Conservation (phyloP, 805 yeast genomes). For the Candida peoriensis region DNA sequence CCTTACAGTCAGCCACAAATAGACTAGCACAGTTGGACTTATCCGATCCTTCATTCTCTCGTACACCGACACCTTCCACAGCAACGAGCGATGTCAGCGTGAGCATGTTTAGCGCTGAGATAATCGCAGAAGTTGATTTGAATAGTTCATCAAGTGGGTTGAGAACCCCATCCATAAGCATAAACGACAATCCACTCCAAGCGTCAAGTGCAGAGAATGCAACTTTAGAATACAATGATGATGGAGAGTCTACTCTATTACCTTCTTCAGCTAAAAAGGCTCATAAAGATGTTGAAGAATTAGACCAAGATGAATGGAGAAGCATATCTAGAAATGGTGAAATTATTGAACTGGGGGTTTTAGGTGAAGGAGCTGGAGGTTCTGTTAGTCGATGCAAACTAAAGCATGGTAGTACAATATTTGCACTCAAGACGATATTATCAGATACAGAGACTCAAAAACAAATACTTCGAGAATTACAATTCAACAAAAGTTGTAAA, state of each 20-base stretch:
- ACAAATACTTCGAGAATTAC: constrained; percentile 86
- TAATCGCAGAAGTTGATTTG: constrained; percentile 24
- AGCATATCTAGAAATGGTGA: constrained; percentile 49
- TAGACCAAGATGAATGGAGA: constrained; percentile 77
- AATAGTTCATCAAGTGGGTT: not conserved
- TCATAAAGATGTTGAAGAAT: constrained; percentile 41
- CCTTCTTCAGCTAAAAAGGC: not conserved
- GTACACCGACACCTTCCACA: constrained; percentile 26
- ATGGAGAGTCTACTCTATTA: constrained; percentile 8
- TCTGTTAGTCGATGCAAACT: constrained; percentile 77
- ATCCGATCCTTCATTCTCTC: constrained; percentile 11
- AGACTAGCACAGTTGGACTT: constrained; percentile 17
- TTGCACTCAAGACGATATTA: constrained; percentile 67
- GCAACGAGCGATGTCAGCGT: constrained; percentile 23
- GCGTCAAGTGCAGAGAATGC: too few species aligned
- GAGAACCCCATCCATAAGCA: constrained; percentile 1
- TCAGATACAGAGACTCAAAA: constrained; percentile 67
- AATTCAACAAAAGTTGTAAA: constrained; percentile 76
- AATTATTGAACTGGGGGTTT: constrained; percentile 60
- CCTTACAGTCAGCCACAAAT: constrained; percentile 19
- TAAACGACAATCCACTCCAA: not conserved
- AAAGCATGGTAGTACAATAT: constrained; percentile 52
- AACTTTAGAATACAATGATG: too few species aligned
- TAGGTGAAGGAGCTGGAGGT: constrained; percentile 97
- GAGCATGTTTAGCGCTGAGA: constrained; percentile 26